Conservation (phyloP, 2,329 filamentous ascomycete genomes). For the Ophiocordyceps polyrhachis-furcata region DNA sequence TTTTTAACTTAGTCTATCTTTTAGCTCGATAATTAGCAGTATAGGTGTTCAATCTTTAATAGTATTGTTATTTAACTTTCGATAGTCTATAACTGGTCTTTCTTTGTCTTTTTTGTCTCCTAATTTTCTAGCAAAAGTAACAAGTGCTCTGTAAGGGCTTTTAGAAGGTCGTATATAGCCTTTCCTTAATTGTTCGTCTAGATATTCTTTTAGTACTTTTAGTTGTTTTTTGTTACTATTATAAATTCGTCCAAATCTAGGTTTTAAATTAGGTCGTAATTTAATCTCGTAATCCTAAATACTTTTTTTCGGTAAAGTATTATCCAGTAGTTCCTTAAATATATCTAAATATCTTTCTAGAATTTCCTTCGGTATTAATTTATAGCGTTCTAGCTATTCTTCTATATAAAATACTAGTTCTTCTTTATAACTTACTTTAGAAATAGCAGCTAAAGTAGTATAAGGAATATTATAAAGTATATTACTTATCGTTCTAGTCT, state of each 20-base stretch:
- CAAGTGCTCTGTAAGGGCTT: neutral
- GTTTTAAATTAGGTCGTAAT: neutral
- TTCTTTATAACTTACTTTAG: too few species aligned
- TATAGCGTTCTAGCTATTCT: conserved; percentile 23
- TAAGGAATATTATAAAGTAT: too few species aligned
- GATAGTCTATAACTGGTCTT: too few species aligned
- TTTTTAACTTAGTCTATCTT: conserved; percentile 4
- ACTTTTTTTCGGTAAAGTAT: neutral
- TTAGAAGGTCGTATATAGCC: neutral
- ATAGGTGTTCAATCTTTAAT: too few species aligned
- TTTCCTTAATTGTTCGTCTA: neutral
- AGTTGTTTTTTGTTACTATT: neutral
- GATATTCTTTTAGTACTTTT: neutral
- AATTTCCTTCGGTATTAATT: neutral
- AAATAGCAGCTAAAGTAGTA: too few species aligned
- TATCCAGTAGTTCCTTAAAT: neutral
- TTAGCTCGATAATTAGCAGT: conserved; percentile 5
- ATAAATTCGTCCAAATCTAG: neutral
- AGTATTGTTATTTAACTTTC: too few species aligned
- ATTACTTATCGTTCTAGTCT: too few species aligned
- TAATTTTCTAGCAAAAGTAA: neutral
- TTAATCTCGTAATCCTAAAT: neutral
- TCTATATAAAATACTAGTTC: too few species aligned
- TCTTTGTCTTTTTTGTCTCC: too few species aligned
- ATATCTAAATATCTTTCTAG: neutral